Evolutionary conservation across 306 rosid genomes (phyloP).

Genomic region (Cucumis melo): DNA sequence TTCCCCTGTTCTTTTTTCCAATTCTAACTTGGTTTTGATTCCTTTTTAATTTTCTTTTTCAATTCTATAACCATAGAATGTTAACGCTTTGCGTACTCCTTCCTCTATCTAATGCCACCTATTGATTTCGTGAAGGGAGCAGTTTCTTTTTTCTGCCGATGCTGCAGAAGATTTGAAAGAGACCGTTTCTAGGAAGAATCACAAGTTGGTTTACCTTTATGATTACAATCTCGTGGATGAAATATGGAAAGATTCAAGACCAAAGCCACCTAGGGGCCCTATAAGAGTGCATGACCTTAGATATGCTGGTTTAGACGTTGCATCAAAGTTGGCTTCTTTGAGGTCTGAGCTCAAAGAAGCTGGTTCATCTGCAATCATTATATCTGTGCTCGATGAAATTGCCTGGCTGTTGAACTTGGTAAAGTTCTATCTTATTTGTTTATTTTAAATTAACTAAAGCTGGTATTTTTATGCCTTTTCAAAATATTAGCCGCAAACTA

Average conservation of each 20-base stretch:
- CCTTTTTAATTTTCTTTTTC: background rate
- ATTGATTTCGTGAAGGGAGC: conserved; percentile 77
- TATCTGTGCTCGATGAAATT: conserved; percentile 89
- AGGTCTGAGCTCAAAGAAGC: conserved; percentile 54
- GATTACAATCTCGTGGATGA: conserved; percentile 75
- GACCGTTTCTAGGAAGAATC: conserved; percentile 57
- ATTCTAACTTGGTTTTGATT: background rate
- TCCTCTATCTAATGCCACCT: conserved; percentile 34
- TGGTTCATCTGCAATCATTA: conserved; percentile 72
- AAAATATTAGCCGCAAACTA: conserved; percentile 7
- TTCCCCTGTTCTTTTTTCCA: background rate
- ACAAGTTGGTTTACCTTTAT: conserved; percentile 62
- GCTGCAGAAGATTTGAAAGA: conserved; percentile 79
- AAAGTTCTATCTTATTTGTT: conserved; percentile 13
- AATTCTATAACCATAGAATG: background rate
- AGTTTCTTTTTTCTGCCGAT: conserved; percentile 92
- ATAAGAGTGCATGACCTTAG: conserved; percentile 63
- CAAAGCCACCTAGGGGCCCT: conserved; percentile 47
- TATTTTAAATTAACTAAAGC: background rate
- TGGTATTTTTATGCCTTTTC: background rate
- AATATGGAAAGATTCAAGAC: conserved; percentile 73
- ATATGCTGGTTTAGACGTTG: conserved; percentile 82
- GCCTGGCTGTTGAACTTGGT: conserved; percentile 98
- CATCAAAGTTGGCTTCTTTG: conserved; percentile 56
- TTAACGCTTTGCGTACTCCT: conserved; percentile 6